phyloP scores from a whole-genome alignment of 306 rosid species.

The Cucurbita argyrosperma region DNA sequence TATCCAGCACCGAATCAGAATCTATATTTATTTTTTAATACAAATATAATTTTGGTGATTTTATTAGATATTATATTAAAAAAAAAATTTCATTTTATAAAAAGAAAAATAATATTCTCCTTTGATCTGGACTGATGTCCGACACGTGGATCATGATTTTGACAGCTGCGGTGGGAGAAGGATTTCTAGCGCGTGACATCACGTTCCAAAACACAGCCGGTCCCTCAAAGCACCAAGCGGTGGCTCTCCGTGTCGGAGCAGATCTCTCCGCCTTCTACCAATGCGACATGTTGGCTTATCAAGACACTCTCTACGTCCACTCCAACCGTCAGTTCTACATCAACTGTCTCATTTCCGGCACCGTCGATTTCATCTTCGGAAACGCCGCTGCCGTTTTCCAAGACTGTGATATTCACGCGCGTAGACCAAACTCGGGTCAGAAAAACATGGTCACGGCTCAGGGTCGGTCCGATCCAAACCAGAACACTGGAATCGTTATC shows the following conservation, averaged over 20 bases:
- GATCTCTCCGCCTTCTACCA: constrained; percentile 76
- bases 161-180: constrained; percentile 61
- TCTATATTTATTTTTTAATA: too few species aligned
- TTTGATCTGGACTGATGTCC: background rate
- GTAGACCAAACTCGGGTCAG: constrained; percentile 60
- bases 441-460: constrained; percentile 88
- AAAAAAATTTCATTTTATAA: too few species aligned
- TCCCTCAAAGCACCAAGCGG: constrained; percentile 87
- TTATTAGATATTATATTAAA: too few species aligned
- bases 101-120: too few species aligned
- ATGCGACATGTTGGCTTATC: constrained; percentile 57
- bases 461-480: constrained; percentile 71
- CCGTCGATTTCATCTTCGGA: constrained; percentile 89
- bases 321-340: constrained; percentile 68
- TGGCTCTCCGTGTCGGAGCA: constrained; percentile 69
- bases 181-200: constrained; percentile 55
- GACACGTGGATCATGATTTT: background rate
- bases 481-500: constrained; percentile 84
- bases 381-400: constrained; percentile 62
- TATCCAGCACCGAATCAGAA: too few species aligned
- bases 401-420: constrained; percentile 66
- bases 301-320: constrained; percentile 87
- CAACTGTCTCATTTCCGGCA: constrained; percentile 43
- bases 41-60: background rate
- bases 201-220: constrained; percentile 91